phyloP scores from a whole-genome alignment of 2,329 filamentous ascomycete species.

The Aureobasidium melanogenum region DNA sequence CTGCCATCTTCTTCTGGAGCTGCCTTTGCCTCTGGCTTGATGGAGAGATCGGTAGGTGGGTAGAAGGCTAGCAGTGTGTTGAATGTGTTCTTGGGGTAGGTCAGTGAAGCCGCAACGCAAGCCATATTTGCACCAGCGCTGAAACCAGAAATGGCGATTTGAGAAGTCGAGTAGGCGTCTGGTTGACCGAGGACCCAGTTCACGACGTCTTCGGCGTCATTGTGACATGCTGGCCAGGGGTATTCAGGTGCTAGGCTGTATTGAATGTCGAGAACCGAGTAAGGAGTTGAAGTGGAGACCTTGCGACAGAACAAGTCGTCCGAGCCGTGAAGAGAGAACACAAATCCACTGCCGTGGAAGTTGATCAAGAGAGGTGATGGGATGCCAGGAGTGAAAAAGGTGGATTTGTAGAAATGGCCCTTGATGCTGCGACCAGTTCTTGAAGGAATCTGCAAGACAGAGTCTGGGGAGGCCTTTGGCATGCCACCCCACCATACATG shows the following conservation, averaged over 20 bases:
- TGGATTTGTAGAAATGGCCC: conserved; percentile 19
- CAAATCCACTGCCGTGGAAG: conserved; percentile 28
- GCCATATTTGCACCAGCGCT: conserved; percentile 34
- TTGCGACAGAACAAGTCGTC: conserved; percentile 32
- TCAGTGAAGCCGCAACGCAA: conserved; percentile 24
- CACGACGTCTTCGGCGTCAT: conserved; percentile 37
- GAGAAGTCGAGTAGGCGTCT: conserved; percentile 22
- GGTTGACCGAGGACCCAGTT: conserved; percentile 30
- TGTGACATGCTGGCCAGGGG: conserved; percentile 33
- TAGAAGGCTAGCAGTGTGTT: conserved; percentile 27
- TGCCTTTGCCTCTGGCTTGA: conserved; percentile 22
- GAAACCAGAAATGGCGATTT: conserved; percentile 31
- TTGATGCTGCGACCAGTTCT: conserved; percentile 16
- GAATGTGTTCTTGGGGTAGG: conserved; percentile 26
- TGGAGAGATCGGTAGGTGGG: conserved; percentile 27
- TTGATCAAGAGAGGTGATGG: conserved; percentile 25
- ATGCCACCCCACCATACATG: background rate
- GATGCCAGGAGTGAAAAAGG: background rate
- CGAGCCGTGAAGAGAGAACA: conserved; percentile 29
- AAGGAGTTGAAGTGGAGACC: conserved; percentile 27
- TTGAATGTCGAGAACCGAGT: conserved; percentile 32
- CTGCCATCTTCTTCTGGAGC: conserved; percentile 21
- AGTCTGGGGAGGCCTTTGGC: conserved; percentile 1
- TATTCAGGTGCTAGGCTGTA: conserved; percentile 38
- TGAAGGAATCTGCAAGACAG: conserved; percentile 17